Base-by-base conservation (phyloP, 169 alveolate genomes). In the Cryptosporidium parvum region DNA sequence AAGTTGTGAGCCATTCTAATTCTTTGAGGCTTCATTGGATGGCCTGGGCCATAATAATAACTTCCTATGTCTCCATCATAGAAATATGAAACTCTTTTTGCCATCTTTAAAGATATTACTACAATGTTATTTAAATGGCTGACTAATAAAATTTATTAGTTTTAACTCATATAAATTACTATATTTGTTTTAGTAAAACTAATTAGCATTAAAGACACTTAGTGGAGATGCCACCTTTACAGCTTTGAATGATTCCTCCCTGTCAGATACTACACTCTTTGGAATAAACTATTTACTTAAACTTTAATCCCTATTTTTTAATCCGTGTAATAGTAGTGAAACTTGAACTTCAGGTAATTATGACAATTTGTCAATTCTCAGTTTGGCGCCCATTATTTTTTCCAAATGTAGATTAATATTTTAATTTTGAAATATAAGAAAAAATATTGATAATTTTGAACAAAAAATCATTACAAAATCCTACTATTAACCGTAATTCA, bases 1-100 rank as follows among this genome's bases (percentile, higher is more conserved):
- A 98, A 94, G 70, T 98, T 96, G 94, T 98, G 99, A 23, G 99
- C 98, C 99, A 98, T 97, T 68, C 99, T 96, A 18, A 98, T 98
- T 91, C 99, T 91, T 91, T 97, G 99, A 7, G 99, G 99, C 91
- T 98, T 98, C 99, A 98, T 98, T n/a, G 99, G 99, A 91, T 98
- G 99, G 5, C 99, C 99, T 14, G 98, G 98, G 9, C 99, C 99
- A 92, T 98, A 98, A 93, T 98, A 98, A 91, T 95, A 98, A 61
- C 98, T 95, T 9, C 99, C 99, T 42, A 97, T 96, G 73, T 97
- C 99, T 35, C 98, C 98, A 94, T 95, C 98, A 70, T 97, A 95
- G 72, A 96, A 96, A 92, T 97, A 97, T 1, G 97, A 94, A 52
- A 96, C 97, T 62, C 97, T 92, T 70, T 93, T 93, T 61, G 91